Percentiles rank a stretch among this genome's conserved stretches.
These are phyloP conservation scores for Cercophora sp. DNA, from an alignment of 495 filamentous ascomycete genomes.

Conservation along the genomic window DNA sequence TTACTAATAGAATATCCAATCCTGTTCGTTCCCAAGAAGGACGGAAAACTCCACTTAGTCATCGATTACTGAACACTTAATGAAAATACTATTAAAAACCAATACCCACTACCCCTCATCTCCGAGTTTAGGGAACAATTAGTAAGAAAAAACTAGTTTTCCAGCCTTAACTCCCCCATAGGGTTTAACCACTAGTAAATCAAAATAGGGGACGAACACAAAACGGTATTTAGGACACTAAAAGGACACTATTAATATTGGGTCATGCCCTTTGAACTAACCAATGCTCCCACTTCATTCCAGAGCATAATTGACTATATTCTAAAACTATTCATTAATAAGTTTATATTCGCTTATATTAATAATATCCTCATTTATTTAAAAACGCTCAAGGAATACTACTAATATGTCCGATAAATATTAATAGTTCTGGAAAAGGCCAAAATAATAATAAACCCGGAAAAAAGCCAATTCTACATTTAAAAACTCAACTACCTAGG, in stretches of 20 bases:
- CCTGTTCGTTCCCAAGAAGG: not conserved
- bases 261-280: constrained; percentile 34
- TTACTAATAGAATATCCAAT: not conserved
- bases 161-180: not conserved
- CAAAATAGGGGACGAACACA: constrained; percentile 24
- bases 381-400: not conserved
- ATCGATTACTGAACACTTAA: too few relatives aligned
- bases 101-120: too few relatives aligned
- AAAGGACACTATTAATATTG: constrained; percentile 30
- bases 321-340: constrained; percentile 22
- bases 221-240: constrained; percentile 30
- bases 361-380: not conserved
- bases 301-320: constrained; percentile 32
- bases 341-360: constrained; percentile 10
- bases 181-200: too few relatives aligned
- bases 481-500: not conserved
- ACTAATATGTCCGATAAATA: not conserved
- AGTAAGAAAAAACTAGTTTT: not conserved
- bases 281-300: constrained; percentile 20
- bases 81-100: too few relatives aligned
- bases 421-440: not conserved
- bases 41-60: not conserved
- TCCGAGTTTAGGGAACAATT: too few relatives aligned
- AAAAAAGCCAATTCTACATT: not conserved
- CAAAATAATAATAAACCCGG: not conserved